Percentiles rank a stretch among this genome's conserved stretches.
phyloP scores from a whole-genome alignment of 306 rosid species.

The Corylus americana region DNA sequence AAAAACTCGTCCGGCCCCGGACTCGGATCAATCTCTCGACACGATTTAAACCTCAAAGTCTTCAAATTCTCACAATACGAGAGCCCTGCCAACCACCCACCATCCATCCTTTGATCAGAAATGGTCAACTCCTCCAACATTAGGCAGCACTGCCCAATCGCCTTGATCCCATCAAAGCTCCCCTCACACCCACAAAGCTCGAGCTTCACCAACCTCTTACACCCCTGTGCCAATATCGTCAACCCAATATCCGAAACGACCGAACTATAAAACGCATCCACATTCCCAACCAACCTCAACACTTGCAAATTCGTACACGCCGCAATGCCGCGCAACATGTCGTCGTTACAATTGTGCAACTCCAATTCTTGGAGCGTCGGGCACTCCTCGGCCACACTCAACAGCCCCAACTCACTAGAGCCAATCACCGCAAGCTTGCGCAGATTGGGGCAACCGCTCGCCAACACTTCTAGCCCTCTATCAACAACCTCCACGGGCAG shows the following conservation, averaged over 20 bases:
- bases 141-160: constrained; percentile 80
- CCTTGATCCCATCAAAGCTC: constrained; percentile 85
- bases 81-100: constrained; percentile 82
- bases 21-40: constrained; percentile 57
- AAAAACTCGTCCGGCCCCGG: constrained; percentile 69
- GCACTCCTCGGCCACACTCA: constrained; percentile 82
- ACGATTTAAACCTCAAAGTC: constrained; percentile 65
- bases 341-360: constrained; percentile 73
- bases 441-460: constrained; percentile 75
- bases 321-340: constrained; percentile 73
- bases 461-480: constrained; percentile 60
- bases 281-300: constrained; percentile 58
- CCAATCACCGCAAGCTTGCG: constrained; percentile 66
- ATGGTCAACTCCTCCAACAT: constrained; percentile 84
- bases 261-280: constrained; percentile 53
- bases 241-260: constrained; percentile 78
- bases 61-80: constrained; percentile 79
- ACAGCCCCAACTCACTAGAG: constrained; percentile 74
- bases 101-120: constrained; percentile 81
- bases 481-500: constrained; percentile 71
- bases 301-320: constrained; percentile 77
- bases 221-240: constrained; percentile 86
- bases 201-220: constrained; percentile 75
- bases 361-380: constrained; percentile 75
- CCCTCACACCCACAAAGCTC: constrained; percentile 88